phyloP scores from a whole-genome alignment of 768 basidiomycete species.

The Galerina sulciceps region DNA sequence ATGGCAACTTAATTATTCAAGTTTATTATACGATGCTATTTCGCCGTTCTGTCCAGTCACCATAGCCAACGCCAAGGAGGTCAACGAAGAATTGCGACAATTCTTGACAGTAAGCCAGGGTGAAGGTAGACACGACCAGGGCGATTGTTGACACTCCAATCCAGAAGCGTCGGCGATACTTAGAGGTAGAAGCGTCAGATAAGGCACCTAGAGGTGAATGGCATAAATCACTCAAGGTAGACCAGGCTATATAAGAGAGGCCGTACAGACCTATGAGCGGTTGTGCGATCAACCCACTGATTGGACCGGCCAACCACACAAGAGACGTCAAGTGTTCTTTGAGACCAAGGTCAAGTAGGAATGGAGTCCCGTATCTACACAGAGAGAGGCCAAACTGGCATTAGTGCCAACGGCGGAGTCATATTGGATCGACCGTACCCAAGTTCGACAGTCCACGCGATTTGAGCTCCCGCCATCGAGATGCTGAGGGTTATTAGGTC shows the following conservation, averaged over 20 bases:
- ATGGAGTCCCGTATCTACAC: slow-evolving; percentile 91
- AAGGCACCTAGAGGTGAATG: slow-evolving; percentile 70
- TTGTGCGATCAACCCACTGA: slow-evolving; percentile 93
- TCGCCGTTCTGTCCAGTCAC: slow-evolving; percentile 86
- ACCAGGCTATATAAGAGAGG: slow-evolving; percentile 20
- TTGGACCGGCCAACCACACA: slow-evolving; percentile 95
- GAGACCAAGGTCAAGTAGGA: slow-evolving; percentile 70
- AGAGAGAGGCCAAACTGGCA: slow-evolving; percentile 14
- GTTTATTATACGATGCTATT: slow-evolving; percentile 56
- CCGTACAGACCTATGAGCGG: slow-evolving; percentile 84
- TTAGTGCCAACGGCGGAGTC: slow-evolving; percentile 6
- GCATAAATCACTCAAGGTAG: slow-evolving; percentile 32
- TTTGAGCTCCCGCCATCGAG: slow-evolving; percentile 93
- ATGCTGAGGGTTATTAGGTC: slow-evolving; percentile 82
- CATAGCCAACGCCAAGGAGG: slow-evolving; percentile 71
- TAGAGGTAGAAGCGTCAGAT: slow-evolving; percentile 91
- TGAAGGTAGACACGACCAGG: slow-evolving; percentile 76
- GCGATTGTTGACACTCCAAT: slow-evolving; percentile 85
- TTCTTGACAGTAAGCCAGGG: slow-evolving; percentile 81
- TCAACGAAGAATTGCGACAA: slow-evolving; percentile 79
- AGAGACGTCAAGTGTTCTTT: slow-evolving; percentile 91
- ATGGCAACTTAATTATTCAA: background rate
- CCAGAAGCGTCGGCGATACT: slow-evolving; percentile 92
- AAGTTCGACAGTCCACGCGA: slow-evolving; percentile 95
- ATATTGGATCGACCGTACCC: slow-evolving; percentile 56